phyloP scores from a whole-genome alignment of 129 eudicot genomes.

The Lactuca sativa region DNA sequence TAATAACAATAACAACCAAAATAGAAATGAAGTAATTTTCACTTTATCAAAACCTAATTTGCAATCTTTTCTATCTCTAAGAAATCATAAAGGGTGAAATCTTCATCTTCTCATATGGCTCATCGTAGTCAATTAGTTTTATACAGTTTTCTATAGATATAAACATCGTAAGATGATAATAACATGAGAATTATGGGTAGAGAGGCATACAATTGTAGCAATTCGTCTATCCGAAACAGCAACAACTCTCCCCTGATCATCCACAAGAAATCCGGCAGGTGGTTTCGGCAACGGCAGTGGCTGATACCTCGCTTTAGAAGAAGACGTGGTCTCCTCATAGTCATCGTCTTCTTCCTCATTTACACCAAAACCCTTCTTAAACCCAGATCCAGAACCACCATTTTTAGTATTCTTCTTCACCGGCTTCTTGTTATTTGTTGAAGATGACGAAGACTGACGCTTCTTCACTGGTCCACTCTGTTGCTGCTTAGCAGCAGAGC shows the following conservation, averaged over 20 bases:
- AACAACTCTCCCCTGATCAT: constrained; percentile 75
- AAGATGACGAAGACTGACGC: constrained; percentile 21
- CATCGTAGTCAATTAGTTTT: not conserved
- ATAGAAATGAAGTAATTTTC: not conserved
- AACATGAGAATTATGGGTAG: not conserved
- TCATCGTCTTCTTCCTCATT: constrained; percentile 23
- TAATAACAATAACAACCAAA: not conserved
- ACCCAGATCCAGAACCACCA: constrained; percentile 27
- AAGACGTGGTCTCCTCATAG: constrained; percentile 23
- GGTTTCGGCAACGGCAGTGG: constrained; percentile 82
- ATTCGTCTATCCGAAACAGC: constrained; percentile 72
- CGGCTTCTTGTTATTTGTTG: constrained; percentile 20
- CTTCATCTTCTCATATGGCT: not conserved
- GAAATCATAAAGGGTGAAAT: not conserved
- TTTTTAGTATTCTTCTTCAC: constrained; percentile 25
- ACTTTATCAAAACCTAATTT: constrained; percentile 7
- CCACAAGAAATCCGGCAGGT: constrained; percentile 90
- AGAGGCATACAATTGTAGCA: constrained; percentile 64
- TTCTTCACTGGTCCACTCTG: constrained; percentile 43
- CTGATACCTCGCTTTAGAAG: constrained; percentile 35
- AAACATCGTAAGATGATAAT: not conserved
- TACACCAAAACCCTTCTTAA: constrained; percentile 32
- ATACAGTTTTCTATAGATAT: not conserved
- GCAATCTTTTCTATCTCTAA: not conserved
- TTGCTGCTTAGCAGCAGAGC: constrained; percentile 40